Conservation (phyloP, 2,329 filamentous ascomycete species). For the Aspergillus sp. region DNA sequence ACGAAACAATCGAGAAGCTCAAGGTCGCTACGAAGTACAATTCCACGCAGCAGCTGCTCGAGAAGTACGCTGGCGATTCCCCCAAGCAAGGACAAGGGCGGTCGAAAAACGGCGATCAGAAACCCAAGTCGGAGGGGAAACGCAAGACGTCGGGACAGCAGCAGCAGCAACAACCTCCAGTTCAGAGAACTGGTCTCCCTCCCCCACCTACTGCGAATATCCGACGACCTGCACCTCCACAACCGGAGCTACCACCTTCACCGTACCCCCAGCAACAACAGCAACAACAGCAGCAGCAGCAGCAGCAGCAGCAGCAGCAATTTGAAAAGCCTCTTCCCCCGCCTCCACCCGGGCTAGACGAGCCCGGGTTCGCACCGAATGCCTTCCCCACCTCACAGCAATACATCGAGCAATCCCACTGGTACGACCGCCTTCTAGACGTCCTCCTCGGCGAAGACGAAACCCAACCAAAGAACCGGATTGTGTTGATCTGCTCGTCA, state of each 20-base stretch:
- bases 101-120: slow-evolving; percentile 25
- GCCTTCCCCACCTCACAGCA: slow-evolving; percentile 41
- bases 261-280: slow-evolving; percentile 8
- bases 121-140: slow-evolving; percentile 22
- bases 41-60: slow-evolving; percentile 85
- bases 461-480: slow-evolving; percentile 83
- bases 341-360: slow-evolving; percentile 29
- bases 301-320: not conserved
- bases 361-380: slow-evolving; percentile 49
- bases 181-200: slow-evolving; percentile 53
- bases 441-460: slow-evolving; percentile 93
- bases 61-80: slow-evolving; percentile 82
- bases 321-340: slow-evolving; percentile 21
- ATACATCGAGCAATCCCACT: slow-evolving; percentile 57
- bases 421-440: slow-evolving; percentile 95
- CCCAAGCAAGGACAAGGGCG: slow-evolving; percentile 31
- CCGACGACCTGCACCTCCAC: slow-evolving; percentile 28
- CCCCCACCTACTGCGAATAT: slow-evolving; percentile 69
- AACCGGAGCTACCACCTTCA: slow-evolving; percentile 5
- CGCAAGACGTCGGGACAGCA: slow-evolving; percentile 14
- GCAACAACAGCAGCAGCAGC: too few species aligned
- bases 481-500: slow-evolving; percentile 77
- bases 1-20: slow-evolving; percentile 86
- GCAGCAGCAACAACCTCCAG: slow-evolving; percentile 25
- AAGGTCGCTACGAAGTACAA: slow-evolving; percentile 96